These are phyloP conservation scores for Leccinum broughii DNA, from an alignment of 768 basidiomycete species.

Conservation along the genomic window DNA sequence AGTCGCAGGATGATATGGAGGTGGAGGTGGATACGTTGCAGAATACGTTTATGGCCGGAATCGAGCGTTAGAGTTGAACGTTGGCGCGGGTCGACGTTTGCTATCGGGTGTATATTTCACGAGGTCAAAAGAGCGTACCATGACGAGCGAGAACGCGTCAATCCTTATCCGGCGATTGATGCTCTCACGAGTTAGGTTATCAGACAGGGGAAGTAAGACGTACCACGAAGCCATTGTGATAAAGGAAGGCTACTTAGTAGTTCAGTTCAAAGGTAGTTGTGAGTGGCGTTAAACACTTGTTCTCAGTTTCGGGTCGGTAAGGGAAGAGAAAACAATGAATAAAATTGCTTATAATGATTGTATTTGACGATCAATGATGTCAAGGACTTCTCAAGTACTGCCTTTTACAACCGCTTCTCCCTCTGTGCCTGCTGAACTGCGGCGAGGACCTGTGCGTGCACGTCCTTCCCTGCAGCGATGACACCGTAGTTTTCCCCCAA, in stretches of 20 bases:
- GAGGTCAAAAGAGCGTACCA: background rate
- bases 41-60: conserved; percentile 27
- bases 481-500: conserved; percentile 87
- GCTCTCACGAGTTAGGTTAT: background rate
- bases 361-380: background rate
- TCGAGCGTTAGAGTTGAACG: conserved; percentile 16
- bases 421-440: conserved; percentile 66
- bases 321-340: background rate
- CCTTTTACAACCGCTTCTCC: conserved; percentile 19
- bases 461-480: conserved; percentile 74
- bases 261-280: too few relatives aligned
- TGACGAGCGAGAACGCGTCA: conserved; percentile 18
- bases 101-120: background rate
- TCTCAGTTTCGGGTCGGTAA: background rate
- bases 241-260: too few relatives aligned
- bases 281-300: too few relatives aligned
- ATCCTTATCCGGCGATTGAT: conserved; percentile 5
- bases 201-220: background rate
- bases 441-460: conserved; percentile 67
- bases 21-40: conserved; percentile 21
- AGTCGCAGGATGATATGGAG: conserved; percentile 33
- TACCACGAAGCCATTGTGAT: conserved; percentile 22
- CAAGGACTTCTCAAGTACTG: too few relatives aligned
- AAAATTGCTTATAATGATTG: background rate
- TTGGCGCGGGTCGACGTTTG: background rate